phyloP scores from a whole-genome alignment of 164 flowering plant species.

The Pachysandra terminalis region DNA sequence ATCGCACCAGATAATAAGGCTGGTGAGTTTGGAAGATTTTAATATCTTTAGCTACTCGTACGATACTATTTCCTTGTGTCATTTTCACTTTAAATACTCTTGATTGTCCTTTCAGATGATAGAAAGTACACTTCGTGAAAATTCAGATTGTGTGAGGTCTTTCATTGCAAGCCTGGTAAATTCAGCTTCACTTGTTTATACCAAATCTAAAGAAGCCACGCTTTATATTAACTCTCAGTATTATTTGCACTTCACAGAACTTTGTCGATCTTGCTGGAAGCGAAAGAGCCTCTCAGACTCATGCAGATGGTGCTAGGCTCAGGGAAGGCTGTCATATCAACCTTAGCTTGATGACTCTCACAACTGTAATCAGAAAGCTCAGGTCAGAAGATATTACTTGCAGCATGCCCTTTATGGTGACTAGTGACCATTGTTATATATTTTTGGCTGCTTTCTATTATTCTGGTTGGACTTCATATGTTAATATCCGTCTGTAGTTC shows the following conservation, averaged over 20 bases:
- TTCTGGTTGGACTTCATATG: neutral
- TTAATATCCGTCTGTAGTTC: neutral
- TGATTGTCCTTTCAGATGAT: constrained; percentile 45
- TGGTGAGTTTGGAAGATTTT: constrained; percentile 38
- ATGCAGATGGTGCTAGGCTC: too few relatives aligned
- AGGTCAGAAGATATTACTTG: constrained; percentile 37
- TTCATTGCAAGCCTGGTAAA: constrained; percentile 70
- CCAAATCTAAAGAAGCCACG: too few relatives aligned
- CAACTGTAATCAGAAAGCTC: constrained; percentile 68
- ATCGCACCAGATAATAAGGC: constrained; percentile 84
- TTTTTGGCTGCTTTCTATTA: neutral
- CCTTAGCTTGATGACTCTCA: too few relatives aligned
- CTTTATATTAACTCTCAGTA: too few relatives aligned
- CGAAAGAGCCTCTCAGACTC: too few relatives aligned
- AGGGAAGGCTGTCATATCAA: too few relatives aligned
- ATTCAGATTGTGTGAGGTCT: constrained; percentile 62
- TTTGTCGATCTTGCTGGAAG: constrained; percentile 82
- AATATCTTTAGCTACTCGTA: neutral
- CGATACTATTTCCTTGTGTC: neutral
- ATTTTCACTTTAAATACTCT: neutral
- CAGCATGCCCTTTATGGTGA: neutral
- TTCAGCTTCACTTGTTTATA: neutral
- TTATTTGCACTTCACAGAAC: constrained; percentile 44
- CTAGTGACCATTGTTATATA: neutral
- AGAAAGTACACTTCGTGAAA: constrained; percentile 66